phyloP scores from a whole-genome alignment of 345 rosid species.

The Hibiscus trionum region DNA sequence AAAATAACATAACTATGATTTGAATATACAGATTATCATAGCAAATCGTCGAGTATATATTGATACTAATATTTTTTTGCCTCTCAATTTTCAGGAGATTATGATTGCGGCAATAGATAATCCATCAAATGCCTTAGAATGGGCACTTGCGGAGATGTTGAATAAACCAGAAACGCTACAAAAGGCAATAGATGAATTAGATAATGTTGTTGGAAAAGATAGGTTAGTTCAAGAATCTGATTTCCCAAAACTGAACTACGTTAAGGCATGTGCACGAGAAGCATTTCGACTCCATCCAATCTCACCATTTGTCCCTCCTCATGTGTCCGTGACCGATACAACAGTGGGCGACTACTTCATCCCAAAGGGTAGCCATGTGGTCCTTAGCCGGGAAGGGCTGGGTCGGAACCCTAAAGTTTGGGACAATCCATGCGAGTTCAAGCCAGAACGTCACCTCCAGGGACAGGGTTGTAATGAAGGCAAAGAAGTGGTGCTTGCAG shows the following conservation, averaged over 20 bases:
- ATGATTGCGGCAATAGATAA: conserved; percentile 22
- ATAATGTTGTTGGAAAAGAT: conserved; percentile 25
- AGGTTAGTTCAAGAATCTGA: conserved; percentile 29
- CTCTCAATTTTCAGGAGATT: conserved; percentile 15
- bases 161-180: conserved; percentile 18
- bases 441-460: too few species aligned
- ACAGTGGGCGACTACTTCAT: conserved; percentile 14
- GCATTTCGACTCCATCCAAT: conserved; percentile 27
- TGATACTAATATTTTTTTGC: too few species aligned
- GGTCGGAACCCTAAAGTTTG: too few species aligned
- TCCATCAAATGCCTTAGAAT: conserved; percentile 31
- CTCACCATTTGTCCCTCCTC: conserved; percentile 18
- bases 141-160: conserved; percentile 29
- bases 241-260: conserved; percentile 15
- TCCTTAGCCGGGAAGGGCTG: too few species aligned
- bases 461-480: background rate
- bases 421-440: too few species aligned
- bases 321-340: conserved; percentile 10
- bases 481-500: background rate
- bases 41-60: too few species aligned
- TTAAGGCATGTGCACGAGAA: conserved; percentile 26
- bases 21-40: background rate
- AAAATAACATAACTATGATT: too few species aligned
- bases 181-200: conserved; percentile 22
- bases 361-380: too few species aligned